A percentile compares a stretch with the other conserved stretches of the same genome.
Conservation (phyloP, 805 yeast genomes). For the Osmozyma mogii region DNA sequence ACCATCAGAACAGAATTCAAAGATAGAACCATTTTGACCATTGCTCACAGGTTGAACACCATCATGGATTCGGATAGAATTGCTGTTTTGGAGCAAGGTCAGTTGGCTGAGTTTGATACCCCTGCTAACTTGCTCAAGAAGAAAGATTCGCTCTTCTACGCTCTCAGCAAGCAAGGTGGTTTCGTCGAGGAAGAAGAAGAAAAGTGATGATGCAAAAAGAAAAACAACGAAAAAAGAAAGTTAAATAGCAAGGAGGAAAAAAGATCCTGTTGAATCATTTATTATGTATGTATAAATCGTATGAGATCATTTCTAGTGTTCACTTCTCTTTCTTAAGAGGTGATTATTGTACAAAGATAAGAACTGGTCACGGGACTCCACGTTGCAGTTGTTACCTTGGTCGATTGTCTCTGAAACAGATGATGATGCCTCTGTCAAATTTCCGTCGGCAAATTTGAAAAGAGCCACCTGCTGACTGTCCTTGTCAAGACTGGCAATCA, state of each 20-base stretch:
- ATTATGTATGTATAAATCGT: too few species aligned
- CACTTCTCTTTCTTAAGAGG: constrained; percentile 54
- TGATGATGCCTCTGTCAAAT: constrained; percentile 9
- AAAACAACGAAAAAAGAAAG: too few species aligned
- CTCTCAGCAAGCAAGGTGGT: constrained; percentile 80
- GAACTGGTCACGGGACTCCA: constrained; percentile 27
- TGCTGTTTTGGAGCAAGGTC: constrained; percentile 68
- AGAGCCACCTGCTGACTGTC: constrained; percentile 14
- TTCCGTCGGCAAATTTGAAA: constrained; percentile 13
- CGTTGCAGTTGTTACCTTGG: constrained; percentile 22
- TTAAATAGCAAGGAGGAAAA: too few species aligned
- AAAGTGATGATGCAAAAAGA: too few species aligned
- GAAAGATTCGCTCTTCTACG: constrained; percentile 63
- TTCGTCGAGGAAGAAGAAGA: constrained; percentile 24
- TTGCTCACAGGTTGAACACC: constrained; percentile 80
- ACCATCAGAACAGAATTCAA: constrained; percentile 70
- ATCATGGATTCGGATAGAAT: constrained; percentile 76
- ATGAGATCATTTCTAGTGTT: constrained; percentile 47
- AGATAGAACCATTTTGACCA: constrained; percentile 72
- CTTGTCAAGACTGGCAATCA: constrained; percentile 26
- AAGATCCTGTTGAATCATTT: too few species aligned
- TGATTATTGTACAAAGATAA: constrained; percentile 44
- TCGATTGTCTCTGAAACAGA: constrained; percentile 17
- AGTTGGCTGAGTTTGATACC: constrained; percentile 67
- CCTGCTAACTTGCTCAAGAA: constrained; percentile 61